Percentiles rank a stretch among this genome's conserved stretches.
These are phyloP conservation scores for Neopestalotiopsis sp. DNA, from an alignment of 2,329 filamentous ascomycete species.

Conservation along the genomic window DNA sequence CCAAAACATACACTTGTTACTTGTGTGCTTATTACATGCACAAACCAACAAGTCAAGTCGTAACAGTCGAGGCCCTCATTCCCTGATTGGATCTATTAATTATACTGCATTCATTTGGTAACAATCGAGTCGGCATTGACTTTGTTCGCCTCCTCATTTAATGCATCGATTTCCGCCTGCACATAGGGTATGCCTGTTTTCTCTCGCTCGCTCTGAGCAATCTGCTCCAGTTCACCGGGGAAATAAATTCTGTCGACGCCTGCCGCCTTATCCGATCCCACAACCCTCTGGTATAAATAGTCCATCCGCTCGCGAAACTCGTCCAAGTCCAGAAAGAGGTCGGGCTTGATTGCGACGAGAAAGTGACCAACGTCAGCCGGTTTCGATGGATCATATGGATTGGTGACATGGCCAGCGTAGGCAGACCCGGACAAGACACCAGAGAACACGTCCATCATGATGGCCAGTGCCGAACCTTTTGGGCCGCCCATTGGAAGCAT, in stretches of 20 bases:
- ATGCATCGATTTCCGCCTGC: slow-evolving; percentile 58
- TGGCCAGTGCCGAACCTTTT: slow-evolving; percentile 76
- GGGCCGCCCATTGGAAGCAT: slow-evolving; percentile 89
- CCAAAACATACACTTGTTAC: too few relatives aligned
- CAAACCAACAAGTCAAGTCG: too few relatives aligned
- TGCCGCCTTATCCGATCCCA: slow-evolving; percentile 57
- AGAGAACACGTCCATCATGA: slow-evolving; percentile 92
- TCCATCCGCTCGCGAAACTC: slow-evolving; percentile 71
- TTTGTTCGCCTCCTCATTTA: slow-evolving; percentile 57
- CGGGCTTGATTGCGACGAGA: slow-evolving; percentile 73
- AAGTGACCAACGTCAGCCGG: slow-evolving; percentile 78
- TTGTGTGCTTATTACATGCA: too few relatives aligned
- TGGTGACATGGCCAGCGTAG: slow-evolving; percentile 78
- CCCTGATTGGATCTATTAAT: background rate
- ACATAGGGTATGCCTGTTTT: slow-evolving; percentile 64
- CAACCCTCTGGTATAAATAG: slow-evolving; percentile 58
- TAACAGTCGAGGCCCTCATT: background rate
- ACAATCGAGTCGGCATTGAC: background rate
- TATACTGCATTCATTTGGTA: background rate
- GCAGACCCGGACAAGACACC: slow-evolving; percentile 74
- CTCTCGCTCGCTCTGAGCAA: slow-evolving; percentile 55
- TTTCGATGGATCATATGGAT: slow-evolving; percentile 75
- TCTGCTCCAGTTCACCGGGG: slow-evolving; percentile 66
- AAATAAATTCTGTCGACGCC: slow-evolving; percentile 66
- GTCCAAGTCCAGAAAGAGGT: slow-evolving; percentile 73